Evolutionary conservation across 1,139 yeast genomes (phyloP).

Genomic region (Kodamaea sp.): DNA sequence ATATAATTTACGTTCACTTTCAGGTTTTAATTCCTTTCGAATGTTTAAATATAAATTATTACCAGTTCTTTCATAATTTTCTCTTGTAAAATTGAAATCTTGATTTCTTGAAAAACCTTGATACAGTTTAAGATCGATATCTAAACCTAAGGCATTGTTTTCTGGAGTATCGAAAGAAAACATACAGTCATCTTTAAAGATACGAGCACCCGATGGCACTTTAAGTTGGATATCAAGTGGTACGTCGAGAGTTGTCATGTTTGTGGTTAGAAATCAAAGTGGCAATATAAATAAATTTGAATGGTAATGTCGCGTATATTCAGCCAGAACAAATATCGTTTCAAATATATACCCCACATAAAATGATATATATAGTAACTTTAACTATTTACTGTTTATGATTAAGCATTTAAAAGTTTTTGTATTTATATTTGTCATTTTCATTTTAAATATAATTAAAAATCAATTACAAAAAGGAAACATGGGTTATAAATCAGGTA

Average conservation of each 20-base stretch:
- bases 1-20: constrained; percentile 19
- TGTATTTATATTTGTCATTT: too few species aligned
- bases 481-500: constrained; percentile 23
- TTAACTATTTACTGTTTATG: too few species aligned
- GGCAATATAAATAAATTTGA: background rate
- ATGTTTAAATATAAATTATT: constrained; percentile 60
- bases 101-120: constrained; percentile 55
- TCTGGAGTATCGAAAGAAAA: constrained; percentile 74
- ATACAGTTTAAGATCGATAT: constrained; percentile 67
- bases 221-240: constrained; percentile 20
- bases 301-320: constrained; percentile 1
- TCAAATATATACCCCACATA: too few species aligned
- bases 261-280: background rate
- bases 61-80: constrained; percentile 48
- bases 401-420: too few species aligned
- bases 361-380: too few species aligned
- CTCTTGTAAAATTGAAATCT: constrained; percentile 47
- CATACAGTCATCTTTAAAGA: constrained; percentile 82
- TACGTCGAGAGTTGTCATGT: constrained; percentile 15
- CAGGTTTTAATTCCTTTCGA: constrained; percentile 43
- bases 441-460: too few species aligned
- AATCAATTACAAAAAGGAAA: too few species aligned
- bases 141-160: constrained; percentile 57
- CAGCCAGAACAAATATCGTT: too few species aligned
- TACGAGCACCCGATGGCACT: constrained; percentile 25